phyloP scores from a whole-genome alignment of 2,329 filamentous ascomycete species.

The Amylocarpus encephaloides region DNA sequence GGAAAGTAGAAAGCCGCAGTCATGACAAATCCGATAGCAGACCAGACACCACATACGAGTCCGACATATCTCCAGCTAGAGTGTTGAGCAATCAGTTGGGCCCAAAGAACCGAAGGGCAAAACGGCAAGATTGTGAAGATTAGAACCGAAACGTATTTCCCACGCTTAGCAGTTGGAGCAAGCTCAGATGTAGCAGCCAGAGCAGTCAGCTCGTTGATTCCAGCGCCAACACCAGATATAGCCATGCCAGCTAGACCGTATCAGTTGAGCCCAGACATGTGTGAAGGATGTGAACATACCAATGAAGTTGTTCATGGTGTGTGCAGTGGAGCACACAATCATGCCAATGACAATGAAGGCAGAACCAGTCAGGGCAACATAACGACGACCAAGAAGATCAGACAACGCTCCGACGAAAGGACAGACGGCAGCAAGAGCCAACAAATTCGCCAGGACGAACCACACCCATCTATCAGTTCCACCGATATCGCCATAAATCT shows the following conservation, averaged over 20 bases:
- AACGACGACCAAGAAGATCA: constrained; percentile 56
- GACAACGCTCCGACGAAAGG: constrained; percentile 62
- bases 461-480: constrained; percentile 38
- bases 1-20: constrained; percentile 48
- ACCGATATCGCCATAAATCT: constrained; percentile 53
- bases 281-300: constrained; percentile 34
- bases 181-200: constrained; percentile 63
- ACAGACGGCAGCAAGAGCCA: constrained; percentile 50
- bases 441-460: constrained; percentile 42
- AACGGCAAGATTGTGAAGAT: constrained; percentile 57
- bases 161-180: constrained; percentile 58
- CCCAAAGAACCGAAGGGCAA: constrained; percentile 54
- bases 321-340: constrained; percentile 51
- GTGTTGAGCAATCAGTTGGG: constrained; percentile 46
- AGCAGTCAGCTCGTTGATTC: constrained; percentile 62
- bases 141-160: constrained; percentile 51
- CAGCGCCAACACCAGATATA: constrained; percentile 58
- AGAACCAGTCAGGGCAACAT: constrained; percentile 50
- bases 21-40: constrained; percentile 44
- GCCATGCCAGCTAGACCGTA: constrained; percentile 37
- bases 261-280: neutral
- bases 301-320: constrained; percentile 56
- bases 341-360: constrained; percentile 50
- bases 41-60: constrained; percentile 46
- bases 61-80: constrained; percentile 49